phyloP scores from a whole-genome alignment of 208 protist species.

The Trypanosoma cruzi region DNA sequence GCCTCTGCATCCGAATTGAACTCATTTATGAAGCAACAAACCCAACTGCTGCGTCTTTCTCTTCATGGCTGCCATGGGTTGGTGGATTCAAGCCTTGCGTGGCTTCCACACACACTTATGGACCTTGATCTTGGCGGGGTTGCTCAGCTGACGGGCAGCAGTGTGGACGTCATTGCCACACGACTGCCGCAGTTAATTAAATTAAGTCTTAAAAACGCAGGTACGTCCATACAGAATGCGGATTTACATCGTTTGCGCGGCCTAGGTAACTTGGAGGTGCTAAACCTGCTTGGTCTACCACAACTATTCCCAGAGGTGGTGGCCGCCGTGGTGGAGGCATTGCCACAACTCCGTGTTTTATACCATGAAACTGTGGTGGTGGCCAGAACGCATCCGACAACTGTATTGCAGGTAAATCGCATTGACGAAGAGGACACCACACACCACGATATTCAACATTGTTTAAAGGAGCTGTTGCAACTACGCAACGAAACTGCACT shows the following conservation, averaged over 20 bases:
- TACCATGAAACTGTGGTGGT: constrained; percentile 37
- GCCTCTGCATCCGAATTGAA: constrained; percentile 21
- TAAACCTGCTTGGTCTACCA: constrained; percentile 37
- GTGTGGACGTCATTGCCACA: constrained; percentile 16
- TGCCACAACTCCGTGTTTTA: constrained; percentile 24
- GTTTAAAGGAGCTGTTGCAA: constrained; percentile 28
- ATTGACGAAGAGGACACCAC: constrained; percentile 28
- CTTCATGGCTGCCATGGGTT: constrained; percentile 34
- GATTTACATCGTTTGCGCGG: constrained; percentile 19
- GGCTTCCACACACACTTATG: constrained; percentile 21
- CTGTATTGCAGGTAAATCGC: constrained; percentile 13
- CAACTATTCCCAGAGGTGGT: constrained; percentile 20
- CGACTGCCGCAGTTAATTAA: constrained; percentile 23
- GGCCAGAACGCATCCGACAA: neutral
- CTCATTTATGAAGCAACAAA: constrained; percentile 26
- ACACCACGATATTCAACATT: constrained; percentile 16
- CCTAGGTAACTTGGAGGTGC: constrained; percentile 22
- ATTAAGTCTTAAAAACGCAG: constrained; percentile 35
- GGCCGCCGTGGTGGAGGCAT: constrained; percentile 7
- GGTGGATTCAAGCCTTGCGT: constrained; percentile 16
- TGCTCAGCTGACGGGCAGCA: constrained; percentile 25
- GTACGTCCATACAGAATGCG: constrained; percentile 11
- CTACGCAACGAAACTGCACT: constrained; percentile 35
- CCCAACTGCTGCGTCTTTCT: constrained; percentile 24
- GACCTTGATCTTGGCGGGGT: constrained; percentile 33